Evolutionary conservation across 2,329 filamentous ascomycete species (phyloP), one percentile per base, ranked within the genome.

Genomic region (Cercospora zeina): DNA sequence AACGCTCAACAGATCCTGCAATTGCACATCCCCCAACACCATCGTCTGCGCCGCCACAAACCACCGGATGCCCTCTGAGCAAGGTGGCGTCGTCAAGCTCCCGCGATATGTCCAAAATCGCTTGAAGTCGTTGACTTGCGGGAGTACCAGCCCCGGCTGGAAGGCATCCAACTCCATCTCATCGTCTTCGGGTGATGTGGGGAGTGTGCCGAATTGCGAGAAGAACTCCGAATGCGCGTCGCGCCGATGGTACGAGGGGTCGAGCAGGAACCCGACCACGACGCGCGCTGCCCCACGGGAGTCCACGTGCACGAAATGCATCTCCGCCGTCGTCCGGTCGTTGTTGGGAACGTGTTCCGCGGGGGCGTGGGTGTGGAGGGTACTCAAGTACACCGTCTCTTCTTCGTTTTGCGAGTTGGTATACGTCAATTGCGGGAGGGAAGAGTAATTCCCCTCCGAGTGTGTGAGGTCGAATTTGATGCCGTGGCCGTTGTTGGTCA

Each of bases 331-430:
- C 27, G 75, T 72, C 31, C 77, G 74, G 37, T 76, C 71, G 36
- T 77, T 77, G 51, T 77, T 72, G 2, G 83, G 74, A 1, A 75
- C 73, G 68, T 83, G 81, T 63, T 83, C 81, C 2, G 79, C 79
- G 0, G 81, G 81, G 0, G 79, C 68, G 65, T 83, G 81, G 49
- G 82, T 78, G 71, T 83, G 81, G 79, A 79, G 83, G 49, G 80
- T 79, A 36, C 72, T 74, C 8, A 83, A 73, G 66, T 80, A 83
- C 16, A 79, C 73, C 0, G 78, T 81, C 62, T 76, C 72, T 34
- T 79, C 76, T 54, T 81, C 78, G 11, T 34, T 34, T 8, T 16
- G 11, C 5, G 49, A 14, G 7, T 16, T 53, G 27, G 49, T 33
- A 69, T 77, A 81, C 1, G 71, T 75, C 62, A 83, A 71, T 54